Evolutionary conservation across 257 asterid species (phyloP).

Genomic region (Solanum appendiculatum): DNA sequence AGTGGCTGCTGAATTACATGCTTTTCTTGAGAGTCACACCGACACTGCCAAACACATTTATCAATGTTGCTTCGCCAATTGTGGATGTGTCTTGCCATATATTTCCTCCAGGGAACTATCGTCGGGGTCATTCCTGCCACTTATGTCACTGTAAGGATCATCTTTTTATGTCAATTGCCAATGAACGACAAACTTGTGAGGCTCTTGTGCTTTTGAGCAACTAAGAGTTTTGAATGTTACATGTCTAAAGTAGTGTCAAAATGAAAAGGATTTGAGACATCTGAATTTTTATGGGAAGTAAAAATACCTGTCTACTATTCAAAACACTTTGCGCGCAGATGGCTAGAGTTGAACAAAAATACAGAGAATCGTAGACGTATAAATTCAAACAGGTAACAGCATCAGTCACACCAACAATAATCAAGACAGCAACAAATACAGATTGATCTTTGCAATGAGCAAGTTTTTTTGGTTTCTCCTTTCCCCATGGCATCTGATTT

Average conservation of each 20-base stretch:
- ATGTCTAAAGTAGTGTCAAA: not conserved
- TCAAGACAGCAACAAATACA: not conserved
- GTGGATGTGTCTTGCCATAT: conserved; percentile 83
- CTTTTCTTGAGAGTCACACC: conserved; percentile 92
- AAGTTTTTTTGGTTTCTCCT: not conserved
- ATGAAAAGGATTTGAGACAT: not conserved
- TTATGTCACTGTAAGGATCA: conserved; percentile 71
- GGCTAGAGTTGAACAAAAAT: not conserved
- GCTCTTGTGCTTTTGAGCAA: not conserved
- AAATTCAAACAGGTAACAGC: not conserved
- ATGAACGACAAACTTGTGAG: not conserved
- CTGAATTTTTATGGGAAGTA: not conserved
- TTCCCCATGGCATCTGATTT: not conserved
- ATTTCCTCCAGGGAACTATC: conserved; percentile 69
- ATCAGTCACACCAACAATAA: not conserved
- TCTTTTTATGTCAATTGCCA: not conserved
- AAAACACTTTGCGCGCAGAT: too few species aligned
- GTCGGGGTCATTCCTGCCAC: conserved; percentile 91
- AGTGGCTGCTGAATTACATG: conserved; percentile 76
- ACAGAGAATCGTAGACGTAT: too few species aligned
- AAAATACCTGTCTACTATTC: not conserved
- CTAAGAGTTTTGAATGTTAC: not conserved
- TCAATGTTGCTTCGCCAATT: conserved; percentile 91
- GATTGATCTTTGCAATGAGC: not conserved
- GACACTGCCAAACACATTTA: conserved; percentile 83